These are phyloP conservation scores for Pittosporum tobira DNA, from an alignment of 129 eudicot species.

Conservation along the genomic window DNA sequence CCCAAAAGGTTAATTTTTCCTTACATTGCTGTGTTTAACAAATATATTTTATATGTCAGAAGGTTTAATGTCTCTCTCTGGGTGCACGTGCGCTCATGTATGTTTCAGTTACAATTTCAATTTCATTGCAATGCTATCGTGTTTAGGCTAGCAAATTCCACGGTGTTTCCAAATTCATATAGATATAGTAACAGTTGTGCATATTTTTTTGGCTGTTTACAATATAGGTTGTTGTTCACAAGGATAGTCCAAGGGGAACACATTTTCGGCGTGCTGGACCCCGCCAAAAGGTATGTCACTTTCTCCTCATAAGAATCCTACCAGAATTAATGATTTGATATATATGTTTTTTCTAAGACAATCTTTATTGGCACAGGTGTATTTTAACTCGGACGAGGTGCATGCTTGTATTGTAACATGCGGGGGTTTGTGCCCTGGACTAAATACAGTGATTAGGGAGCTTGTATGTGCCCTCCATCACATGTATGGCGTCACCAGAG, in stretches of 20 bases:
- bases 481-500: slow-evolving; percentile 86
- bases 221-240: slow-evolving; percentile 64
- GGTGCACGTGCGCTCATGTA: too few species aligned
- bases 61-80: too few species aligned
- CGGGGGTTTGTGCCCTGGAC: slow-evolving; percentile 92
- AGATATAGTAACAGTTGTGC: neutral
- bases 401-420: slow-evolving; percentile 86
- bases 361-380: slow-evolving; percentile 46
- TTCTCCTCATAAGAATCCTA: neutral
- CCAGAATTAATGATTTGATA: neutral
- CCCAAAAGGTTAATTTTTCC: slow-evolving; percentile 36
- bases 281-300: slow-evolving; percentile 57
- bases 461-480: slow-evolving; percentile 70
- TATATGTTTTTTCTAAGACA: slow-evolving; percentile 14
- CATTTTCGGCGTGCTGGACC: slow-evolving; percentile 98
- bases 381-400: slow-evolving; percentile 82
- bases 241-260: slow-evolving; percentile 71
- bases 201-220: neutral
- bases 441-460: slow-evolving; percentile 92
- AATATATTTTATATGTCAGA: too few species aligned
- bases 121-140: neutral
- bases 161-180: neutral
- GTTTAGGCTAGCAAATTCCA: neutral
- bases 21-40: neutral
- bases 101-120: too few species aligned